Percentiles rank a stretch among this genome's conserved stretches.
phyloP scores from a whole-genome alignment of 2,329 filamentous ascomycete genomes.

The Tetracladium maxilliforme region DNA sequence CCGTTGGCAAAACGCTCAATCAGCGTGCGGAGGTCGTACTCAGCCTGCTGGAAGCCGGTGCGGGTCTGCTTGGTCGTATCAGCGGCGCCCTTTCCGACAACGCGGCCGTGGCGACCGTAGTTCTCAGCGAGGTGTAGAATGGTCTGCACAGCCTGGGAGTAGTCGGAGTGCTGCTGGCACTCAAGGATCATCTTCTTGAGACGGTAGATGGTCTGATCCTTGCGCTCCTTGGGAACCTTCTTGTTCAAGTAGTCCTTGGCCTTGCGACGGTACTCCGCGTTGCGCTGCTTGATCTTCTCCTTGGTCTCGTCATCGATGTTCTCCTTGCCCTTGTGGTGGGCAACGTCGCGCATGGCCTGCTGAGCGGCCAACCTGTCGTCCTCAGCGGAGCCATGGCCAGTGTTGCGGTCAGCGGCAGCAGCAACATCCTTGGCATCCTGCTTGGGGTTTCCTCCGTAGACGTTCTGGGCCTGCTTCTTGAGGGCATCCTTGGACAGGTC shows the following conservation, averaged over 20 bases:
- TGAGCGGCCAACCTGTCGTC: constrained; percentile 32
- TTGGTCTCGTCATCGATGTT: constrained; percentile 53
- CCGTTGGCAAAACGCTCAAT: constrained; percentile 94
- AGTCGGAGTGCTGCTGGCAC: constrained; percentile 89
- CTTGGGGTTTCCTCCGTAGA: constrained; percentile 37
- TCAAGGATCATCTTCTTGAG: constrained; percentile 97
- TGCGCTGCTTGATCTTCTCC: constrained; percentile 23
- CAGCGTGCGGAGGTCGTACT: constrained; percentile 68
- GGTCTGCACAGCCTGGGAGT: constrained; percentile 81
- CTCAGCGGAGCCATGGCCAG: constrained; percentile 26
- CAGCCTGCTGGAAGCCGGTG: constrained; percentile 51
- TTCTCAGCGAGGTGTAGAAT: constrained; percentile 72
- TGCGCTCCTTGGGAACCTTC: constrained; percentile 86
- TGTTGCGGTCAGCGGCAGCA: constrained; percentile 34
- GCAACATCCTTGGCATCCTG: constrained; percentile 47
- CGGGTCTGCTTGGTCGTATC: constrained; percentile 61
- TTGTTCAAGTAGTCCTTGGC: constrained; percentile 63
- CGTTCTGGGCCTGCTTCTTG: constrained; percentile 49
- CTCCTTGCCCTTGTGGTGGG: constrained; percentile 35
- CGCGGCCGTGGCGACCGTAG: constrained; percentile 63
- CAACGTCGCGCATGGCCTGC: constrained; percentile 10
- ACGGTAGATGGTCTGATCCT: constrained; percentile 81
- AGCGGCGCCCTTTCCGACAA: constrained; percentile 45
- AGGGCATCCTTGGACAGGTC: constrained; percentile 56
- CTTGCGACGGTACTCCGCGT: constrained; percentile 29